Evolutionary conservation across 768 basidiomycete genomes (phyloP).

Genomic region (Cyathus striatus): DNA sequence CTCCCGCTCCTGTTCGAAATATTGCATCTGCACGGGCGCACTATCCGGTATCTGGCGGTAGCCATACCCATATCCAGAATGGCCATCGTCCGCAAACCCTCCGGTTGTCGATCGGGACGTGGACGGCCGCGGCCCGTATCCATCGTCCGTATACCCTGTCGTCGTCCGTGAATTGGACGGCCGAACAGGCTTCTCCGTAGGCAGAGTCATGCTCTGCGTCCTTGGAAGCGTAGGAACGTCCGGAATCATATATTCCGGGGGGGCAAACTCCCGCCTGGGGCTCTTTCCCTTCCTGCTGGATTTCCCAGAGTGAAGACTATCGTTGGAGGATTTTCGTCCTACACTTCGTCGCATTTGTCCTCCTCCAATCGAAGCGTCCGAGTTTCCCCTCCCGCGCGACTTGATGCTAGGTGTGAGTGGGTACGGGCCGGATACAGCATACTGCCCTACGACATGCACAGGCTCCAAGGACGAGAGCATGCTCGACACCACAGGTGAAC

Average conservation of each 20-base stretch:
- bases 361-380: conserved; percentile 12
- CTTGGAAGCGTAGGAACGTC: conserved; percentile 22
- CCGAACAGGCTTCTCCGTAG: conserved; percentile 9
- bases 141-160: too few species aligned
- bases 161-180: conserved; percentile 1
- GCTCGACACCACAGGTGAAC: conserved; percentile 5
- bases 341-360: conserved; percentile 7
- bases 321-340: conserved; percentile 15
- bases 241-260: conserved; percentile 15
- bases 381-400: conserved; percentile 19
- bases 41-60: not conserved
- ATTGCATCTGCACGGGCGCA: too few species aligned
- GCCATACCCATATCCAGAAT: not conserved
- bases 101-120: too few species aligned
- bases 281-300: conserved; percentile 13
- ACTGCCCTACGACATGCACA: conserved; percentile 2
- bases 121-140: not conserved
- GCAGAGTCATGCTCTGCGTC: conserved; percentile 49
- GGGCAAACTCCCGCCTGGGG: conserved; percentile 4
- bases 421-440: conserved; percentile 20
- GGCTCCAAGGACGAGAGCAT: conserved; percentile 23
- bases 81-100: conserved; percentile 3
- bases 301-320: conserved; percentile 14
- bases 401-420: conserved; percentile 16
- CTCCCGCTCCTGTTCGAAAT: too few species aligned